These are phyloP conservation scores for Sclerotinia borealis DNA, from an alignment of 2,329 filamentous ascomycete genomes.

Conservation along the genomic window DNA sequence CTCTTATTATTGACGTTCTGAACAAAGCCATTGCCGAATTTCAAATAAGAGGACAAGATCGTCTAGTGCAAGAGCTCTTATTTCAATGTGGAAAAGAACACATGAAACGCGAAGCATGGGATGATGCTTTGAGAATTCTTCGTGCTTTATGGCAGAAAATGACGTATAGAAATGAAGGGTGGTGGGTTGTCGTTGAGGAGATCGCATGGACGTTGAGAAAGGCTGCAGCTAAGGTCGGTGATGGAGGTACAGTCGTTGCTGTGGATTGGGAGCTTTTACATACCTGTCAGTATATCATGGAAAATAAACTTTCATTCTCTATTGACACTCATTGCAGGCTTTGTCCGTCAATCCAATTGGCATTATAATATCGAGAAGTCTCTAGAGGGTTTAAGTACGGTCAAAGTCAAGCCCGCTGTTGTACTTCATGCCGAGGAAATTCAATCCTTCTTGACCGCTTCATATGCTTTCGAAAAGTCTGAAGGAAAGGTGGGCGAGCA, in stretches of 20 bases:
- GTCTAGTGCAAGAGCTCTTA: slow-evolving; percentile 47
- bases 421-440: slow-evolving; percentile 45
- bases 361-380: slow-evolving; percentile 55
- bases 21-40: slow-evolving; percentile 49
- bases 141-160: slow-evolving; percentile 52
- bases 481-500: slow-evolving; percentile 57
- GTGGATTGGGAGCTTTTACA: slow-evolving; percentile 62
- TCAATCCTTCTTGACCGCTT: slow-evolving; percentile 48
- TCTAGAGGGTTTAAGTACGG: slow-evolving; percentile 42
- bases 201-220: slow-evolving; percentile 55
- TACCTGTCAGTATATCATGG: slow-evolving; percentile 41
- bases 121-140: slow-evolving; percentile 48
- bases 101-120: slow-evolving; percentile 45
- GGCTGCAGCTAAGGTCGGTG: slow-evolving; percentile 47
- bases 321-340: slow-evolving; percentile 38
- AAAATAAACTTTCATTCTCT: neutral
- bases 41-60: slow-evolving; percentile 45
- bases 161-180: slow-evolving; percentile 52
- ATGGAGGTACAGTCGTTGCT: slow-evolving; percentile 51
- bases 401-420: slow-evolving; percentile 43
- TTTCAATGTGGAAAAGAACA: slow-evolving; percentile 53
- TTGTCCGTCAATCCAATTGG: slow-evolving; percentile 50
- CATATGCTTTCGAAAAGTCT: slow-evolving; percentile 52
- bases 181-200: slow-evolving; percentile 54
- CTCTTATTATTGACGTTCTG: slow-evolving; percentile 49